phyloP scores from a whole-genome alignment of 306 rosid genomes.

The Castanea sativa region DNA sequence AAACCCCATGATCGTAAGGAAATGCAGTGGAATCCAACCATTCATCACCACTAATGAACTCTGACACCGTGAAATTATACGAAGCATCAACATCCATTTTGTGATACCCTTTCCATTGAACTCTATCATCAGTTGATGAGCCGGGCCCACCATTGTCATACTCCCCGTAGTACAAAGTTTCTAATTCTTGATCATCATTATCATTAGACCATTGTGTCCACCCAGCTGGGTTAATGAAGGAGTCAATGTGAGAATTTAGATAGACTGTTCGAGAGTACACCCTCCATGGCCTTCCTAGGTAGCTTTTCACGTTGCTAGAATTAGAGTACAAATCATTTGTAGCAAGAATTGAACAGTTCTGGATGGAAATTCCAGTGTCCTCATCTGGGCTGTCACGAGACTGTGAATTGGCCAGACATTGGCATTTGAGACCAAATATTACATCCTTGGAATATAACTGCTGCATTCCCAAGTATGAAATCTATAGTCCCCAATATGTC shows the following conservation, averaged over 20 bases:
- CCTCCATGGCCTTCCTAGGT: constrained; percentile 81
- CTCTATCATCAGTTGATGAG: constrained; percentile 48
- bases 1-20: constrained; percentile 65
- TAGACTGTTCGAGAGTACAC: constrained; percentile 51
- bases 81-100: constrained; percentile 61
- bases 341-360: constrained; percentile 63
- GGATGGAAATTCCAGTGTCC: constrained; percentile 71
- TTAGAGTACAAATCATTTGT: constrained; percentile 39
- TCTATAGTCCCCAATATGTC: constrained; percentile 74
- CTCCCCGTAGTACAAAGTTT: constrained; percentile 70
- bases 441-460: constrained; percentile 58
- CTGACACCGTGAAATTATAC: constrained; percentile 50
- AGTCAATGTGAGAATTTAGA: constrained; percentile 56
- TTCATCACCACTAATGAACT: constrained; percentile 56
- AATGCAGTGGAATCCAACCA: constrained; percentile 77
- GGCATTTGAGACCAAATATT: constrained; percentile 59
- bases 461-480: constrained; percentile 75
- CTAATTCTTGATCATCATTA: constrained; percentile 25
- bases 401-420: constrained; percentile 58
- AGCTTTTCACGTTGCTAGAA: constrained; percentile 43
- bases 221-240: constrained; percentile 53
- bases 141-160: constrained; percentile 69
- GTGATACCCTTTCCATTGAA: constrained; percentile 53
- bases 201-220: constrained; percentile 57
- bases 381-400: constrained; percentile 58